Percentiles rank a stretch among this genome's conserved stretches.
phyloP scores from a whole-genome alignment of 1,139 yeast species.

The Candida tropicalis region DNA sequence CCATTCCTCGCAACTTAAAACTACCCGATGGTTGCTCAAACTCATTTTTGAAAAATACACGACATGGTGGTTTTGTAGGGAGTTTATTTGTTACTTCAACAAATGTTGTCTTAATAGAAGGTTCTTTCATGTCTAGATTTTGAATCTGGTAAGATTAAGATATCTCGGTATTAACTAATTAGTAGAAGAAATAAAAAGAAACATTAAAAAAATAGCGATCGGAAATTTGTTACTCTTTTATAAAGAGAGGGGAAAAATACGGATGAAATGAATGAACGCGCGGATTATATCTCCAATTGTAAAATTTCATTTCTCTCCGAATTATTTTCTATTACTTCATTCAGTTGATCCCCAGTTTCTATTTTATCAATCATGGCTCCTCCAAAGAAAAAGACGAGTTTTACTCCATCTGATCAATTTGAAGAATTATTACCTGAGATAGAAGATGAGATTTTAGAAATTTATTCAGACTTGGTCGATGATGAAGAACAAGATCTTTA shows the following conservation, averaged over 20 bases:
- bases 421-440: constrained; percentile 18
- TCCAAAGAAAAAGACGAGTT: constrained; percentile 7
- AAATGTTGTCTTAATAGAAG: constrained; percentile 33
- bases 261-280: too few relatives aligned
- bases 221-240: too few relatives aligned
- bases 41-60: constrained; percentile 46
- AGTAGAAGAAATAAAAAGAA: background rate
- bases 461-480: constrained; percentile 21
- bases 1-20: constrained; percentile 44
- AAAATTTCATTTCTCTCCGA: too few relatives aligned
- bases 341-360: too few relatives aligned
- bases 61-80: constrained; percentile 41
- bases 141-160: too few relatives aligned
- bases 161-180: too few relatives aligned
- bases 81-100: constrained; percentile 36
- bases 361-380: too few relatives aligned
- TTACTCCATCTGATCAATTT: constrained; percentile 11
- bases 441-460: constrained; percentile 37
- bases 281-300: too few relatives aligned
- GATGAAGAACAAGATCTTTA: constrained; percentile 34
- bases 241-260: too few relatives aligned
- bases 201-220: too few relatives aligned
- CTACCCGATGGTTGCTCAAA: constrained; percentile 45
- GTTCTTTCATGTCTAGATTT: constrained; percentile 13
- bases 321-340: too few relatives aligned